Evolutionary conservation across 306 rosid species (phyloP).

Genomic region (Rosa rugosa): DNA sequence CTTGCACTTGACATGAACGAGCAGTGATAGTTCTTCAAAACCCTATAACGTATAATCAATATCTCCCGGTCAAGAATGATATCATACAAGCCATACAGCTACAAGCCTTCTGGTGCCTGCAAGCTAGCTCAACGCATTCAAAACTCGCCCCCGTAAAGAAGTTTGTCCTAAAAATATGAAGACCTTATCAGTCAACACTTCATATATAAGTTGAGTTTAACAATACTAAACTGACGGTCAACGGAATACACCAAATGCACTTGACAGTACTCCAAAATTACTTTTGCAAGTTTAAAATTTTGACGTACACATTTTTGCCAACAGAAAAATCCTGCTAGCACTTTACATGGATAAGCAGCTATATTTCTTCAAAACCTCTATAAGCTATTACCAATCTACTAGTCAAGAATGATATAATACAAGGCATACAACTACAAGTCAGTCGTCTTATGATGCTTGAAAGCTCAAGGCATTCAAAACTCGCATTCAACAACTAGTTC

Average conservation of each 20-base stretch:
- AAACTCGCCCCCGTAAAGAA: too few relatives aligned
- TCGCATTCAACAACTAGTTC: slow-evolving; percentile 52
- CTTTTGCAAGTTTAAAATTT: neutral
- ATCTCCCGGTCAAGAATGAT: too few relatives aligned
- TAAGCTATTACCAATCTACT: neutral
- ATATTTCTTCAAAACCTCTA: slow-evolving; percentile 1
- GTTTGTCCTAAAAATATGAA: too few relatives aligned
- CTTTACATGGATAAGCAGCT: slow-evolving; percentile 21
- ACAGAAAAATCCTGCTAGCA: neutral
- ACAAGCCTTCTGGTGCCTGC: too few relatives aligned
- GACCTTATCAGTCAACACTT: too few relatives aligned
- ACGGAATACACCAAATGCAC: neutral
- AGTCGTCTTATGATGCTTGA: neutral
- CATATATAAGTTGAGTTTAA: too few relatives aligned
- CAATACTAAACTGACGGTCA: neutral
- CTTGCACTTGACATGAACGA: too few relatives aligned
- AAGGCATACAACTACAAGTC: neutral
- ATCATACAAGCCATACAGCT: too few relatives aligned
- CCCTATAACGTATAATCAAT: too few relatives aligned
- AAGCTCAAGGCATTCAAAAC: slow-evolving; percentile 21
- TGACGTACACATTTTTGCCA: neutral
- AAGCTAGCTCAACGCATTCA: too few relatives aligned
- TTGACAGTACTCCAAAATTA: neutral
- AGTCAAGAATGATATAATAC: neutral
- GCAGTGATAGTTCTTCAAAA: too few relatives aligned